Percentiles rank a stretch among this genome's conserved stretches.
These are phyloP conservation scores for Fraxinus anomala DNA, from an alignment of 257 asterid species.

Conservation along the genomic window DNA sequence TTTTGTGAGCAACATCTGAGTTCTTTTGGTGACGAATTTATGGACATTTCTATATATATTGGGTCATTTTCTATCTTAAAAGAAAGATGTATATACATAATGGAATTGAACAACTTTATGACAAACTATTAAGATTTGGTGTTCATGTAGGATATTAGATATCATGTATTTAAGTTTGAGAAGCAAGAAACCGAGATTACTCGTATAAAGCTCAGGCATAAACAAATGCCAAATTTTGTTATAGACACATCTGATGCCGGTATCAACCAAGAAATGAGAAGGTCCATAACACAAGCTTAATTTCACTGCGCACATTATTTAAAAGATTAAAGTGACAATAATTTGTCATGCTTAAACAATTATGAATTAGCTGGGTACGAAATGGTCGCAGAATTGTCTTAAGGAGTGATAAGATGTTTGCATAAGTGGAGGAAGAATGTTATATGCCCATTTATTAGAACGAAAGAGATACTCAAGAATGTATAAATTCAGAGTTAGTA, in stretches of 20 bases:
- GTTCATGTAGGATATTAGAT: not conserved
- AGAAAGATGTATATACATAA: too few species aligned
- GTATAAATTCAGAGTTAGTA: not conserved
- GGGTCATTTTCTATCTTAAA: not conserved
- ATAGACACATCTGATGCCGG: not conserved
- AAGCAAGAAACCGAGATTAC: not conserved
- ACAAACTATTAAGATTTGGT: not conserved
- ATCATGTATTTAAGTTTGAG: not conserved
- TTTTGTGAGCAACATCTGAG: conserved; percentile 2
- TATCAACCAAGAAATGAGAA: conserved; percentile 10
- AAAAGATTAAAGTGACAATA: not conserved
- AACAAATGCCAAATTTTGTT: not conserved
- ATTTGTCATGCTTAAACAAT: not conserved
- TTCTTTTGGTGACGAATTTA: not conserved
- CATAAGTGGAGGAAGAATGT: not conserved
- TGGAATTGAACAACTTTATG: not conserved
- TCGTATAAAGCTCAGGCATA: not conserved
- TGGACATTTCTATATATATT: not conserved
- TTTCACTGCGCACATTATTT: not conserved
- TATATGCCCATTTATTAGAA: not conserved
- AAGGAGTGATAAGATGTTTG: not conserved
- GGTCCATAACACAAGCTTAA: not conserved
- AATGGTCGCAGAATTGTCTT: not conserved
- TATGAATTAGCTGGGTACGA: not conserved
- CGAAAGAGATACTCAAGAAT: not conserved